A percentile compares a stretch with the other conserved stretches of the same genome.
Conservation (phyloP, 108 stramenopile species). For the Nitzschia sp. region DNA sequence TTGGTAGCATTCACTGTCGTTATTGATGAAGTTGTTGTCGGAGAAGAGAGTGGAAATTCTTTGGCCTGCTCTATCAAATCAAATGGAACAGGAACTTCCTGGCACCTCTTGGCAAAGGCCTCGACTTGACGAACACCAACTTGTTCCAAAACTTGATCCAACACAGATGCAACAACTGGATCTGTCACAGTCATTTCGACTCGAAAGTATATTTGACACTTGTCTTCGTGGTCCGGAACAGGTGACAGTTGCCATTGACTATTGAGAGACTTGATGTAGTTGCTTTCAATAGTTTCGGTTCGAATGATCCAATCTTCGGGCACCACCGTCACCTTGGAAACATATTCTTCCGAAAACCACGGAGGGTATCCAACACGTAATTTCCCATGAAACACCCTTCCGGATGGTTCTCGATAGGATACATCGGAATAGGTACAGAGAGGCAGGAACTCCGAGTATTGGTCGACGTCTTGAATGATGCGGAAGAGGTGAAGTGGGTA, state of each 20-base stretch:
- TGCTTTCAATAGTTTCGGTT: slow-evolving; percentile 65
- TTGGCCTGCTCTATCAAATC: slow-evolving; percentile 29
- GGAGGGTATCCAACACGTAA: slow-evolving; percentile 61
- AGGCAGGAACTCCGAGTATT: slow-evolving; percentile 65
- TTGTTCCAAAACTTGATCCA: slow-evolving; percentile 57
- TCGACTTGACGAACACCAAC: slow-evolving; percentile 65
- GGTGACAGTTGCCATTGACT: slow-evolving; percentile 61
- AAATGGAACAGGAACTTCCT: slow-evolving; percentile 31
- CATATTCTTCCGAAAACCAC: slow-evolving; percentile 51
- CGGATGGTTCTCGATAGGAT: slow-evolving; percentile 41
- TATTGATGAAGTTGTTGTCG: background rate
- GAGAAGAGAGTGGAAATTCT: background rate
- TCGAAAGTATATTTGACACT: slow-evolving; percentile 61
- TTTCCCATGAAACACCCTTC: slow-evolving; percentile 63
- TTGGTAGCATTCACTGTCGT: background rate
- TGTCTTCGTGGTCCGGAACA: background rate
- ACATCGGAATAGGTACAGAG: slow-evolving; percentile 65
- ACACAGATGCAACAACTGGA: slow-evolving; percentile 43
- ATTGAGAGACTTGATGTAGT: slow-evolving; percentile 61
- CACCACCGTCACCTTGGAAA: slow-evolving; percentile 49
- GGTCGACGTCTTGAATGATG: slow-evolving; percentile 74
- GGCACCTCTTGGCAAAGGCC: slow-evolving; percentile 65
- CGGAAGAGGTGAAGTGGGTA: slow-evolving; percentile 62
- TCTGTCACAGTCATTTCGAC: slow-evolving; percentile 71
- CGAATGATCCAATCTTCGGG: slow-evolving; percentile 42